Percentiles rank a stretch among this genome's conserved stretches.
Conservation (phyloP, 805 yeast species). For the Kazachstania africana region DNA sequence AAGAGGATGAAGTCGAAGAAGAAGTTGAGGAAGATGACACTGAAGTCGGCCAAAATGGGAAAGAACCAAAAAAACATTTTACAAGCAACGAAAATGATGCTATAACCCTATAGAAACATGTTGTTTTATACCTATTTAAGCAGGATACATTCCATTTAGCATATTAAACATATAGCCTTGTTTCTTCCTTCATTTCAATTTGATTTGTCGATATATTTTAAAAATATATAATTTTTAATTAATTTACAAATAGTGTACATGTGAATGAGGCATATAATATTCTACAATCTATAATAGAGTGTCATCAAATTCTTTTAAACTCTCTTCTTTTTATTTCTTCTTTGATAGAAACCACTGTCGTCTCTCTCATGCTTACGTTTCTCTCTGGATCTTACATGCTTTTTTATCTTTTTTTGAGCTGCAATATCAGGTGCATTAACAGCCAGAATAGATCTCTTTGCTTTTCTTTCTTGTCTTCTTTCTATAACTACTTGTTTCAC, state of each 20-base stretch:
- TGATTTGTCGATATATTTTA: too few relatives aligned
- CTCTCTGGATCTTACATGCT: conserved; percentile 65
- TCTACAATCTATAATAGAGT: too few relatives aligned
- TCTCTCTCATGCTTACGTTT: conserved; percentile 67
- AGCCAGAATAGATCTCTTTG: conserved; percentile 64
- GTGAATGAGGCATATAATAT: too few relatives aligned
- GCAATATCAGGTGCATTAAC: conserved; percentile 69
- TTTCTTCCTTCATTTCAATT: too few relatives aligned
- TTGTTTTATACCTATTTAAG: too few relatives aligned
- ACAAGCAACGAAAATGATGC: too few relatives aligned
- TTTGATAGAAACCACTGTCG: conserved; percentile 62
- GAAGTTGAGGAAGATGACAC: conserved; percentile 1
- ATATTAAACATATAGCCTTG: too few relatives aligned
- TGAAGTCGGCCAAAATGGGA: conserved; percentile 2
- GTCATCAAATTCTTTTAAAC: conserved; percentile 4
- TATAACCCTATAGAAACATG: too few relatives aligned
- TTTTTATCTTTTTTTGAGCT: conserved; percentile 66
- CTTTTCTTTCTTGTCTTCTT: conserved; percentile 65
- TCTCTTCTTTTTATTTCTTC: conserved; percentile 40
- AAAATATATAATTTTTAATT: too few relatives aligned
- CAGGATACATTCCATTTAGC: too few relatives aligned
- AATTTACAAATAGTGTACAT: too few relatives aligned
- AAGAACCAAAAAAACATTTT: conserved; percentile 1
- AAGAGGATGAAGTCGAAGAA: conserved; percentile 1
- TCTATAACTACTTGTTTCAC: conserved; percentile 50